Base-by-base conservation (phyloP, 1,284 basidiomycete genomes). In the Earliella scabrosa region DNA sequence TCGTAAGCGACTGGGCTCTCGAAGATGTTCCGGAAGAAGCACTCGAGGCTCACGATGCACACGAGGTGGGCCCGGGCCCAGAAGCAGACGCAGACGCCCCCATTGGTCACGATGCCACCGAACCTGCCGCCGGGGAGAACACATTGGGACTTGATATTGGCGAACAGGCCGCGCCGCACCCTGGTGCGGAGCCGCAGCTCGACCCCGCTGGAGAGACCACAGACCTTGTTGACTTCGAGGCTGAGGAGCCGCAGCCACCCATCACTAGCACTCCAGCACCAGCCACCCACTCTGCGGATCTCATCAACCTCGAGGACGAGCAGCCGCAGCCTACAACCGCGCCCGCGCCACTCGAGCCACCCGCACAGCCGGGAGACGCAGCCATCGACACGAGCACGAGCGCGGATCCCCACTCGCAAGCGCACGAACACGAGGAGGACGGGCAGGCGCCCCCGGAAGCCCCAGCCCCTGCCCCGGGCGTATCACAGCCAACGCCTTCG, bases 1-100 rank as follows among this genome's bases (percentile, higher is more conserved):
- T 61, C 21, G 52, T 62, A 3, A 59, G 57, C 40, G 60, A 62
- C 18, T 62, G 60, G 60, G 60, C 57, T 5, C 44, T 62, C 1
- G 60, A 62, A 24, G 60, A 59, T n/a, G 27, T 48, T 44, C n/a
- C 41, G 18, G 38, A 47, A 24, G 31, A 14, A 21, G 14, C 32
- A 21, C 21, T 34, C 9, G 29, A 24, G 21, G n/a, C 32, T 16
- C 40, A 35, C 24, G 32, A 43, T 20, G 4, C 43, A 21, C 26
- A 45, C 43, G 46, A 13, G 21, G 32, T 35, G 29, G 29, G n/a
- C n/a, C n/a, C n/a, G n/a, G n/a, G n/a, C 4, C 10, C 45, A 4
- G 31, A 18, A 18, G 45, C 20, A 13, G 34, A 31, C 16, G 26
- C 9, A 45, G 39, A 24, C 2, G 4, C 39, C n/a, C 13, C 11